phyloP scores from a whole-genome alignment of 176 grass and related monocot genomes.

The Hordeum vulgare region MorexV3_pseudomolecules_assembly NC_058520.1:400408666-400409165 shows the following conservation, averaged over 20 bases:
- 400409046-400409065: no score
- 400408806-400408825: background rate
- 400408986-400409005: no score
- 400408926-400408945: background rate
- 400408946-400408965: no score
- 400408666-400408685: slow-evolving; percentile 57
- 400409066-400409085: no score
- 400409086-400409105: no score
- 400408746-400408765: background rate
- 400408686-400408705: slow-evolving; percentile 67
- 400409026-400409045: no score
- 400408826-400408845: background rate
- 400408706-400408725: slow-evolving; percentile 67
- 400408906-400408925: slow-evolving; percentile 5
- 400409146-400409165: no score
- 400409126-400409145: no score
- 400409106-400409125: no score
- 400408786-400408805: background rate
- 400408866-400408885: background rate
- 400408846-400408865: background rate
- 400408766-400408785: background rate
- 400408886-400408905: slow-evolving; percentile 16
- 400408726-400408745: slow-evolving; percentile 60
- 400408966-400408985: no score
- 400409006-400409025: no score